Conservation (phyloP, 257 asterid species). For the Lithospermum erythrorhizon region DNA sequence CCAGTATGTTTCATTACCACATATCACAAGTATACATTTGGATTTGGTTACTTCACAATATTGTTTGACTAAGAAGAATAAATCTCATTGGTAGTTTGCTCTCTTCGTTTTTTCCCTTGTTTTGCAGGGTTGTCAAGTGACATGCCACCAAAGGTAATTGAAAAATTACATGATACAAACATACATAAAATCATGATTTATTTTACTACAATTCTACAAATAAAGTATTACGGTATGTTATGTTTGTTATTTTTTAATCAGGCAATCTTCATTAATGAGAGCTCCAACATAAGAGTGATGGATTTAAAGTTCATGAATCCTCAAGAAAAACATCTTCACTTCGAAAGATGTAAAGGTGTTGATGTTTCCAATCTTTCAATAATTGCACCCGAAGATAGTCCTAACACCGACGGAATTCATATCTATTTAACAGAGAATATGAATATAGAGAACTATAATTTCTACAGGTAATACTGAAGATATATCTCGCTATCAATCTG, state of each 20-base stretch:
- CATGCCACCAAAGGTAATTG: slow-evolving; percentile 18
- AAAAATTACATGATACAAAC: too few species aligned
- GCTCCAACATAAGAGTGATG: slow-evolving; percentile 47
- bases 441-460: slow-evolving; percentile 14
- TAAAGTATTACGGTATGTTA: too few species aligned
- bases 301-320: slow-evolving; percentile 42
- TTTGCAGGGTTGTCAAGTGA: slow-evolving; percentile 24
- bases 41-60: not conserved
- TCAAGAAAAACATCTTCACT: slow-evolving; percentile 47
- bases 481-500: not conserved
- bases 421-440: slow-evolving; percentile 20
- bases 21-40: not conserved
- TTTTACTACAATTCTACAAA: too few species aligned
- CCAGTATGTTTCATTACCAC: slow-evolving; percentile 18
- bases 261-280: slow-evolving; percentile 56
- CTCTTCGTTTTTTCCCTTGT: not conserved
- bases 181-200: too few species aligned
- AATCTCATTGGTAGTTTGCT: not conserved
- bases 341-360: slow-evolving; percentile 10
- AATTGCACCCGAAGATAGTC: slow-evolving; percentile 21
- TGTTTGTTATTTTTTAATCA: slow-evolving; percentile 11
- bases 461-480: slow-evolving; percentile 17
- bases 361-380: slow-evolving; percentile 20
- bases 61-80: not conserved
- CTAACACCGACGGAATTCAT: slow-evolving; percentile 41